Evolutionary conservation across 345 rosid genomes (phyloP), one percentile per base, ranked within the genome.

Genomic region (Pistacia atlantica): DNA sequence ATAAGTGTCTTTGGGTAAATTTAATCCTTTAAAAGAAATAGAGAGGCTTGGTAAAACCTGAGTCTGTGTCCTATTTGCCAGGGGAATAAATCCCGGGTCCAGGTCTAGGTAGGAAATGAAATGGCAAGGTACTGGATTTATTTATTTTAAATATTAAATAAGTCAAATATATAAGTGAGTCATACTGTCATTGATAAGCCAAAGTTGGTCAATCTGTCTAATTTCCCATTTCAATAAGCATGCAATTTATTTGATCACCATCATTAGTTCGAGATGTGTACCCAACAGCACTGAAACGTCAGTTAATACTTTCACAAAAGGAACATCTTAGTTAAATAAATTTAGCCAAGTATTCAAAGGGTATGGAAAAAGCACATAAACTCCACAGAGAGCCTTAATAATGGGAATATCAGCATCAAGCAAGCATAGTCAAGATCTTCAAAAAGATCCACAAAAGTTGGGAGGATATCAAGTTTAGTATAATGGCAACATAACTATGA

Each of bases 351-450:
- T 25, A 48, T 62, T 42, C 45, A 42, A 42, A 2, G 7, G 11
- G 31, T 11, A 31, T 4, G 9, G 18, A 61, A 55, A 64, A 45
- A 63, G 16, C 65, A 60, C 35, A 17, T 45, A 25, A 2, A 31
- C 57, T 59, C 48, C 49, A 48, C 11, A 35, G 18, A 56, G 71
- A 55, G 64, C 63, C 63, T 61, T 72, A 71, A 79, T 58, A 18
- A 22, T 6, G 28, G 54, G 68, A 66, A 72, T 4, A 61, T 63
- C 42, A 54, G 45, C 13, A 61, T 75, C 42, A 42, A 55, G 18
- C 28, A 42, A 5, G 69, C 22, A 72, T 31, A 58, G 25, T 22
- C 55, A 75, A 58, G 60, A 51, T 73, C 52, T 16, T 25, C 2
- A 64, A 28, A 60, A 46, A 17, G 14, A 45, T 3, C 31, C 60